A percentile compares a stretch with the other conserved stretches of the same genome.
Evolutionary conservation across 768 basidiomycete species (phyloP).

Genomic region (Amanita phalloides): DNA sequence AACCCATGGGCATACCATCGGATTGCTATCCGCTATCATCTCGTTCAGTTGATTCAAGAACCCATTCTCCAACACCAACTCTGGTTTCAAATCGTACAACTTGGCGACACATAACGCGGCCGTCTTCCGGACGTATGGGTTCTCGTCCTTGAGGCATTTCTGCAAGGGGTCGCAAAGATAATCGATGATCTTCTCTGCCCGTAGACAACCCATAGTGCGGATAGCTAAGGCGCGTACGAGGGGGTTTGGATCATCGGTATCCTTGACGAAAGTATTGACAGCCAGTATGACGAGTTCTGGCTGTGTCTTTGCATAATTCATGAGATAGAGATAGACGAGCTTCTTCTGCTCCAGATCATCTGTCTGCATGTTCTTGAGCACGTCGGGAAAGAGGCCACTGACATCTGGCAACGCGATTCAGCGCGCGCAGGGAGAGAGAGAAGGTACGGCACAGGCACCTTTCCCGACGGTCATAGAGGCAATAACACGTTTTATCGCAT

Average conservation of each 20-base stretch:
- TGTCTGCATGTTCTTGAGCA: conserved; percentile 99
- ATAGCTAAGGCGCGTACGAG: conserved; percentile 94
- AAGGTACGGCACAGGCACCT: conserved; percentile 33
- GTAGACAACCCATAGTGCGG: conserved; percentile 94
- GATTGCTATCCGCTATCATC: conserved; percentile 92
- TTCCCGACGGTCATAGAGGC: conserved; percentile 99
- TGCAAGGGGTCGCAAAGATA: conserved; percentile 95
- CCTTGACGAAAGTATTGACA: conserved; percentile 98
- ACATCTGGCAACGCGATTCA: conserved; percentile 41
- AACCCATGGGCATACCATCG: conserved; percentile 60
- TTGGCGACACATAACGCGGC: conserved; percentile 96
- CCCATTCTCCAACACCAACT: conserved; percentile 89
- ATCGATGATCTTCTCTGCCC: conserved; percentile 98
- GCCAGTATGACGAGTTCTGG: conserved; percentile 98
- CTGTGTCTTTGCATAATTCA: conserved; percentile 99
- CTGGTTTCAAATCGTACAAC: conserved; percentile 93
- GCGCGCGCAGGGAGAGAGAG: neutral
- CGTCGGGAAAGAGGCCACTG: conserved; percentile 93
- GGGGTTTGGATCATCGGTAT: conserved; percentile 93
- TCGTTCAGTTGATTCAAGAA: conserved; percentile 84
- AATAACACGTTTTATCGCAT: conserved; percentile 96
- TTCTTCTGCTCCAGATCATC: conserved; percentile 99
- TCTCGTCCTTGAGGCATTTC: conserved; percentile 87
- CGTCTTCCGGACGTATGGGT: conserved; percentile 97
- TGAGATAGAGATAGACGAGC: conserved; percentile 97